Percentiles rank a stretch among this genome's conserved stretches.
Conservation (phyloP, 208 protist genomes). For the Wallacemonas rigidus region DNA sequence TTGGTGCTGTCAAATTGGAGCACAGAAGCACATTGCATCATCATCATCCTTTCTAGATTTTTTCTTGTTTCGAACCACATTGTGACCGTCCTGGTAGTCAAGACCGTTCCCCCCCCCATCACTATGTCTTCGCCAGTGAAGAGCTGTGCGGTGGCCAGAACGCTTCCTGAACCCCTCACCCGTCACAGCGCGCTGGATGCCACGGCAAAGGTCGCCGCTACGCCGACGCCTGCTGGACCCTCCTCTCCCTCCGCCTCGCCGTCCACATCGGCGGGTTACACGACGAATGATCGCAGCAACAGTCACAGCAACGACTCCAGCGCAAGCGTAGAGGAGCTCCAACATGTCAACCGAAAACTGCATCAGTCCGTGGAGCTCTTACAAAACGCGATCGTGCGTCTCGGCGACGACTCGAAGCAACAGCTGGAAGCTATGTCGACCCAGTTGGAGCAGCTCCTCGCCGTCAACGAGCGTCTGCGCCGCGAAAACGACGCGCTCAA, state of each 20-base stretch:
- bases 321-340: slow-evolving; percentile 39
- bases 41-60: too few relatives aligned
- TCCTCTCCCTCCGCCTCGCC: not conserved
- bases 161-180: not conserved
- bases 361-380: slow-evolving; percentile 61
- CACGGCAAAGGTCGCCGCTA: slow-evolving; percentile 9
- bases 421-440: slow-evolving; percentile 54
- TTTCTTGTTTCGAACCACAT: too few relatives aligned
- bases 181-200: slow-evolving; percentile 8
- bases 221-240: not conserved
- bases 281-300: not conserved
- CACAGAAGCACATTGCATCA: too few relatives aligned
- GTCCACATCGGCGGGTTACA: not conserved
- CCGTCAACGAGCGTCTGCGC: slow-evolving; percentile 35
- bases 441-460: slow-evolving; percentile 35
- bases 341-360: slow-evolving; percentile 64
- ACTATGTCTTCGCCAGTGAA: not conserved
- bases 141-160: not conserved
- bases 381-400: slow-evolving; percentile 48
- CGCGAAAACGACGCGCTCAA: slow-evolving; percentile 76
- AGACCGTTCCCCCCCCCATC: too few relatives aligned
- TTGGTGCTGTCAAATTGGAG: too few relatives aligned
- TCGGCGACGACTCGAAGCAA: slow-evolving; percentile 54
- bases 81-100: too few relatives aligned
- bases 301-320: not conserved